Percentiles rank a stretch among this genome's conserved stretches.
Evolutionary conservation across 169 alveolate species (phyloP).

Genomic region (Plasmodium cynomolgi): DNA sequence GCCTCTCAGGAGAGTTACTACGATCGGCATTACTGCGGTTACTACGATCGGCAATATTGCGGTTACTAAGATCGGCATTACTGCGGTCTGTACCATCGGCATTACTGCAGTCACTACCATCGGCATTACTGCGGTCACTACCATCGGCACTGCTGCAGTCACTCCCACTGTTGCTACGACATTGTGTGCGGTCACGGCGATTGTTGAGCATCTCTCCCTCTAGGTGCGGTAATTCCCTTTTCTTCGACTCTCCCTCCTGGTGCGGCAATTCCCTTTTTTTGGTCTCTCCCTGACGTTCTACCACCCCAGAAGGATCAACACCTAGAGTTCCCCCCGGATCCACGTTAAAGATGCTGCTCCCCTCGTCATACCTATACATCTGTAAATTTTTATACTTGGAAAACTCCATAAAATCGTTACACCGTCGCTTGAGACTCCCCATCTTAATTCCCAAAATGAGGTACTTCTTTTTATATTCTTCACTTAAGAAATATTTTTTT

Average conservation of each 20-base stretch:
- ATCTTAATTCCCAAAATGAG: constrained; percentile 23
- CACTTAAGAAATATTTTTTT: constrained; percentile 22
- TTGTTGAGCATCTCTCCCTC: neutral
- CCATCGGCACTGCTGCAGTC: neutral
- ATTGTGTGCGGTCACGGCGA: neutral
- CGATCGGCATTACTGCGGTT: neutral
- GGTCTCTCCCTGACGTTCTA: neutral
- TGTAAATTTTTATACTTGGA: constrained; percentile 16
- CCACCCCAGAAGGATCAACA: neutral
- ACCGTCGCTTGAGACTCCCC: constrained; percentile 18
- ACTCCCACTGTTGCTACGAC: neutral
- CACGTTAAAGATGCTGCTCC: neutral
- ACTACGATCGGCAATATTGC: neutral
- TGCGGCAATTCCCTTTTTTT: neutral
- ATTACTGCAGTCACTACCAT: neutral
- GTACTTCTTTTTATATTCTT: constrained; percentile 32
- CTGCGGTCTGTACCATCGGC: neutral
- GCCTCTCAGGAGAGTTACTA: neutral
- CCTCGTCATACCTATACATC: neutral
- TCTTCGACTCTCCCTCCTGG: neutral
- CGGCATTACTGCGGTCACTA: no score
- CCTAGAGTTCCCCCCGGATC: neutral
- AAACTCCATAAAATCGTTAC: neutral
- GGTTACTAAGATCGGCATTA: neutral
- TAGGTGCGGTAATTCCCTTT: neutral